These are phyloP conservation scores for Haplosporangium sp. DNA, from an alignment of 371 early-diverging fungal species.

Conservation along the genomic window DNA sequence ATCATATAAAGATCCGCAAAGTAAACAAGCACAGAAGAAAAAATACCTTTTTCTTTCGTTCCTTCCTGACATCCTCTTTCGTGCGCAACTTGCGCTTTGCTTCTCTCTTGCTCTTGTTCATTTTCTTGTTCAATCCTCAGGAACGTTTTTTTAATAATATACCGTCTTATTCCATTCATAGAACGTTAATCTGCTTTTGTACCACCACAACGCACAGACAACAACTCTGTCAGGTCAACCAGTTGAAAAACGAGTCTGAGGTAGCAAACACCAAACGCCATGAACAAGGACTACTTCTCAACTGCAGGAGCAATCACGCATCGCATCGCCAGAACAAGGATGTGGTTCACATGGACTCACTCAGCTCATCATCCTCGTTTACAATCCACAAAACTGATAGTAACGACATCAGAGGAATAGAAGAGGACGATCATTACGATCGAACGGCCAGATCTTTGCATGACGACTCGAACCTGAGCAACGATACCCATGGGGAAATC, in stretches of 20 bases:
- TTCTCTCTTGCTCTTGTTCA: too few relatives aligned
- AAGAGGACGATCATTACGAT: background rate
- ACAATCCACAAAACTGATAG: background rate
- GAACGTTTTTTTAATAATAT: too few relatives aligned
- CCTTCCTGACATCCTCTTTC: too few relatives aligned
- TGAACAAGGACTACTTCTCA: background rate
- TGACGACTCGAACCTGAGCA: constrained; percentile 36
- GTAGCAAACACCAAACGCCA: background rate
- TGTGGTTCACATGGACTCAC: constrained; percentile 9
- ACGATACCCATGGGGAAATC: constrained; percentile 19
- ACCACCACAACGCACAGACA: too few relatives aligned
- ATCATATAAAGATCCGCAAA: too few relatives aligned
- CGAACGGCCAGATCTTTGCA: constrained; percentile 12
- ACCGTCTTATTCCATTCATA: too few relatives aligned
- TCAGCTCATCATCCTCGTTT: constrained; percentile 1
- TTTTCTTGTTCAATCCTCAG: too few relatives aligned
- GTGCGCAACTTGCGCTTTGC: too few relatives aligned
- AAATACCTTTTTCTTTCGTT: too few relatives aligned
- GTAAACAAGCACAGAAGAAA: too few relatives aligned
- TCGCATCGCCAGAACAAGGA: constrained; percentile 10
- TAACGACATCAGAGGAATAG: constrained; percentile 5
- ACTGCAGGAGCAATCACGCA: background rate
- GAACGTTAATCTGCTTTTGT: too few relatives aligned
- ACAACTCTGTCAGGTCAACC: too few relatives aligned
- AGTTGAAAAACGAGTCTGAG: background rate